Conservation (phyloP, 2,329 filamentous ascomycete genomes). For the Pseudocercospora crystallina region DNA sequence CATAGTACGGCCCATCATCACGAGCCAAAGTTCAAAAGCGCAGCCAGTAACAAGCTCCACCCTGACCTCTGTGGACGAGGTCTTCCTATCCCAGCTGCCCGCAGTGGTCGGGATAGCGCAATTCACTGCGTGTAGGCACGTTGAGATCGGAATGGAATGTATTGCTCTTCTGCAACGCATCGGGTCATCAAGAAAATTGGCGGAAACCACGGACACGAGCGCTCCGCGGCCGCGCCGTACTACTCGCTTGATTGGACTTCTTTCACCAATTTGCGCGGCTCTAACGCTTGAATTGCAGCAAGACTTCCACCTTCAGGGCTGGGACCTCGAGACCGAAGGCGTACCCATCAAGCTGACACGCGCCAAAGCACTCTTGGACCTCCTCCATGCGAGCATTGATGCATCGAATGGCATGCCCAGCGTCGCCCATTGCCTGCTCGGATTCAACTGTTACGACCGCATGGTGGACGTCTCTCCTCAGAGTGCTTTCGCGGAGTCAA, state of each 20-base stretch:
- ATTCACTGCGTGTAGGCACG: constrained; percentile 82
- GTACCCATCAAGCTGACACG: constrained; percentile 79
- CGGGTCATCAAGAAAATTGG: constrained; percentile 77
- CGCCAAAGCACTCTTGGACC: constrained; percentile 72
- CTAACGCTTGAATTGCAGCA: constrained; percentile 82
- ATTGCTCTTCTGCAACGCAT: constrained; percentile 82
- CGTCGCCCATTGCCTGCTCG: constrained; percentile 85
- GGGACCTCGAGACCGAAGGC: constrained; percentile 71
- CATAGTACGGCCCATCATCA: constrained; percentile 77
- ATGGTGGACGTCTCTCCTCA: constrained; percentile 67
- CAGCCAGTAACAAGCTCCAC: constrained; percentile 69
- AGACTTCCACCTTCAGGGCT: constrained; percentile 75
- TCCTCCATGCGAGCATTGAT: constrained; percentile 76
- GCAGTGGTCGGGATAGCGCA: constrained; percentile 80
- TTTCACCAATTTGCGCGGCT: constrained; percentile 48
- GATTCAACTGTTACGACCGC: constrained; percentile 75
- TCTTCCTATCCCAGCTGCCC: constrained; percentile 74
- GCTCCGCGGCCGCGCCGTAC: constrained; percentile 45
- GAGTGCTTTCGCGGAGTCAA: constrained; percentile 68
- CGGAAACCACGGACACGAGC: constrained; percentile 65
- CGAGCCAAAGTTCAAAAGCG: constrained; percentile 60
- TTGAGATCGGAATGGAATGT: constrained; percentile 75
- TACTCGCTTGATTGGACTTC: constrained; percentile 31
- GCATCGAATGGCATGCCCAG: constrained; percentile 75
- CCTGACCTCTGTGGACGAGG: constrained; percentile 89